These are phyloP conservation scores for Cubamyces lactineus DNA, from an alignment of 768 basidiomycete genomes.

Conservation along the genomic window DNA sequence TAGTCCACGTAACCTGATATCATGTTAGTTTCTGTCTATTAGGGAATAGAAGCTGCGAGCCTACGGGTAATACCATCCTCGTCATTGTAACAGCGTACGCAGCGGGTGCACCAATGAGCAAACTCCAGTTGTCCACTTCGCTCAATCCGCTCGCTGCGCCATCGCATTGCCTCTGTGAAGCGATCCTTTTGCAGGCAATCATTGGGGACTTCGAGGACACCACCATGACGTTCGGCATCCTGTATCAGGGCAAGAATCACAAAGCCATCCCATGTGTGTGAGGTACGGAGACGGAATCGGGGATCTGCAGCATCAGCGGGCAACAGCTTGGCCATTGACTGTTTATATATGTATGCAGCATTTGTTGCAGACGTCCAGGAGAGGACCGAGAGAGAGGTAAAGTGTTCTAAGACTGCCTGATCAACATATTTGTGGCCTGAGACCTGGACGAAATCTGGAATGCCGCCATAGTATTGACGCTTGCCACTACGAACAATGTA, in stretches of 20 bases:
- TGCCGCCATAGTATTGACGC: not conserved
- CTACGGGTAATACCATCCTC: constrained; percentile 13
- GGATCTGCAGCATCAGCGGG: not conserved
- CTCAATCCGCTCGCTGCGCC: constrained; percentile 31
- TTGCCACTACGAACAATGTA: not conserved
- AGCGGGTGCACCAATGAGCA: constrained; percentile 35
- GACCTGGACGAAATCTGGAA: not conserved
- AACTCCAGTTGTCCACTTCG: constrained; percentile 34
- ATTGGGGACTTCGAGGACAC: constrained; percentile 31
- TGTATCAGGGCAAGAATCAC: constrained; percentile 31
- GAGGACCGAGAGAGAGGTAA: not conserved
- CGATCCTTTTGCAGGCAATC: constrained; percentile 29
- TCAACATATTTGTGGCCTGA: not conserved
- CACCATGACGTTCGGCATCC: constrained; percentile 21
- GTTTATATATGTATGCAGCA: constrained; percentile 13
- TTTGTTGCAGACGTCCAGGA: constrained; percentile 20
- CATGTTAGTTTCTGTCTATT: too few species aligned
- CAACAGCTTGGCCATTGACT: not conserved
- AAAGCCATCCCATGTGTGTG: constrained; percentile 33
- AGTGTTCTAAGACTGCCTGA: not conserved
- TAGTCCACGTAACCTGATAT: too few species aligned
- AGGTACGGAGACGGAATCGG: not conserved
- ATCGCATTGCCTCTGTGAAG: constrained; percentile 30
- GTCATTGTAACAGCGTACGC: too few species aligned
- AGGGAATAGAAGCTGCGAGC: too few species aligned